A percentile compares a stretch with the other conserved stretches of the same genome.
These are phyloP conservation scores for Phytophthora chlamydospora DNA, from an alignment of 352 stramenopile species.

Conservation along the genomic window DNA sequence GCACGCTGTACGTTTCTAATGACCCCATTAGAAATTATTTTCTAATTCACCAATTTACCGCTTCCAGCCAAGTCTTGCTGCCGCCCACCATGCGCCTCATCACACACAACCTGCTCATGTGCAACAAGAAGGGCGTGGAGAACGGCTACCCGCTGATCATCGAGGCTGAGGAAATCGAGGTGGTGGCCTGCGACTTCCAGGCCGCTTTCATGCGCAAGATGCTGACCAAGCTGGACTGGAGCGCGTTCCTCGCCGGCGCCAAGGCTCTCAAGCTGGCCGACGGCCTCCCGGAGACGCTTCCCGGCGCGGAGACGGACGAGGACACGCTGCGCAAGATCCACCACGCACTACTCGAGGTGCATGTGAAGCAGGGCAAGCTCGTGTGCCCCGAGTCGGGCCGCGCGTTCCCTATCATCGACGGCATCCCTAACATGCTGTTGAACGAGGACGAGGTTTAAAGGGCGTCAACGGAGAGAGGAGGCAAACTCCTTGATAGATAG, in stretches of 20 bases:
- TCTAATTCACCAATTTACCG: too few relatives aligned
- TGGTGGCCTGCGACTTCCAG: conserved; percentile 85
- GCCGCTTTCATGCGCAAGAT: conserved; percentile 90
- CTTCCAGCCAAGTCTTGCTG: conserved; percentile 11
- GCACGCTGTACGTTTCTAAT: too few relatives aligned
- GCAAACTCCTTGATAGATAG: conserved; percentile 35
- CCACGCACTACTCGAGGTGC: conserved; percentile 92
- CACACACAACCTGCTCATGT: conserved; percentile 95
- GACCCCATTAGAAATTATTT: too few relatives aligned
- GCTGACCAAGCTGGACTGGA: conserved; percentile 90
- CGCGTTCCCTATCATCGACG: conserved; percentile 96
- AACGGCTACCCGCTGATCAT: conserved; percentile 93
- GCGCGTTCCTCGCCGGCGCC: conserved; percentile 81
- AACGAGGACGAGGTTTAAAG: conserved; percentile 90
- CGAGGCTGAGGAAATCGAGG: conserved; percentile 81
- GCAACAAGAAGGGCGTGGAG: conserved; percentile 93
- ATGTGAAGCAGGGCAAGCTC: conserved; percentile 96
- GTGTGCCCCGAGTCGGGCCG: conserved; percentile 96
- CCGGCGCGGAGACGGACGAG: conserved; percentile 62
- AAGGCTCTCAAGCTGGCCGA: conserved; percentile 73
- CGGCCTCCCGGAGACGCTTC: conserved; percentile 65
- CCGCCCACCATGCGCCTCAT: conserved; percentile 84
- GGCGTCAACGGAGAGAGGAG: neutral
- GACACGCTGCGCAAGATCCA: conserved; percentile 87
- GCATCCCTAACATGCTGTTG: conserved; percentile 98